These are phyloP conservation scores for Rubia occidens DNA, from an alignment of 305 asterid species.

Conservation along the genomic window DNA sequence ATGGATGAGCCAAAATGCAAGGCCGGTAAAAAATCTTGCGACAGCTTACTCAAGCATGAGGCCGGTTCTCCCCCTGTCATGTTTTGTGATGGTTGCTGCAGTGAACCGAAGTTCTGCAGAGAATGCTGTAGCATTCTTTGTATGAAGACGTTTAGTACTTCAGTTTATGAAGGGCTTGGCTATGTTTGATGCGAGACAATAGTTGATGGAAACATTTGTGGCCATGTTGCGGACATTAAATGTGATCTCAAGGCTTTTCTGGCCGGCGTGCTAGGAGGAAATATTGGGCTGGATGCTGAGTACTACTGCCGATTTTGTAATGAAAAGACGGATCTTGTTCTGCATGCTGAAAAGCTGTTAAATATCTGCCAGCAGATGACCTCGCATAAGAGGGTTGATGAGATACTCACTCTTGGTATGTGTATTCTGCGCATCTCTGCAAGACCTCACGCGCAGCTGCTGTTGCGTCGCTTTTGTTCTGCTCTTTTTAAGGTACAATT, in stretches of 20 bases:
- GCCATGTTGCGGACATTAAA: slow-evolving; percentile 56
- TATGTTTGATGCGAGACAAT: slow-evolving; percentile 58
- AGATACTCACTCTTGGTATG: no score
- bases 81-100: slow-evolving; percentile 65
- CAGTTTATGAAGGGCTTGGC: slow-evolving; percentile 30
- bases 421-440: no score
- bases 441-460: no score
- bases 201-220: slow-evolving; percentile 42
- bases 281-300: slow-evolving; percentile 66
- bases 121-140: slow-evolving; percentile 78
- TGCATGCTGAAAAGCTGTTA: slow-evolving; percentile 29
- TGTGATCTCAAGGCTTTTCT: slow-evolving; percentile 60
- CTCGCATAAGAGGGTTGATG: no score
- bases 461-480: no score
- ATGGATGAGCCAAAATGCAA: not conserved
- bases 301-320: slow-evolving; percentile 82
- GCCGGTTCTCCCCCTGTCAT: slow-evolving; percentile 29
- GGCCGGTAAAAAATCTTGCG: slow-evolving; percentile 24
- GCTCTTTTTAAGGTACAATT: no score
- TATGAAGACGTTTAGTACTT: slow-evolving; percentile 30
- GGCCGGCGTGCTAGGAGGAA: slow-evolving; percentile 80
- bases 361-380: no score
- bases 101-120: slow-evolving; percentile 59
- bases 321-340: slow-evolving; percentile 54
- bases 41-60: slow-evolving; percentile 33